phyloP scores from a whole-genome alignment of 768 basidiomycete species.

The Asterophora parasitica region DNA sequence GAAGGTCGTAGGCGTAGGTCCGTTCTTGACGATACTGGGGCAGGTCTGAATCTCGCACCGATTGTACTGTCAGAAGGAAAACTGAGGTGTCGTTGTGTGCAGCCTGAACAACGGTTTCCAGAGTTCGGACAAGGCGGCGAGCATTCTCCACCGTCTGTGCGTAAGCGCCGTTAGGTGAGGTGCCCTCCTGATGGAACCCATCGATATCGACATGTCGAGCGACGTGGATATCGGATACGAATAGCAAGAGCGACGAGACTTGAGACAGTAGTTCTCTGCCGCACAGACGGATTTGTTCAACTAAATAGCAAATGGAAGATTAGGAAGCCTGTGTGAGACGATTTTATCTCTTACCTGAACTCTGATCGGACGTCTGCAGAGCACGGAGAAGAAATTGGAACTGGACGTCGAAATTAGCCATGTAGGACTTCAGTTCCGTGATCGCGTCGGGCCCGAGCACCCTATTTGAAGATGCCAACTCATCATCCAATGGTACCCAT shows the following conservation, averaged over 20 bases:
- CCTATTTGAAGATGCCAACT: constrained; percentile 42
- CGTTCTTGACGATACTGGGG: constrained; percentile 27
- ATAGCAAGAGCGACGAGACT: constrained; percentile 53
- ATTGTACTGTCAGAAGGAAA: constrained; percentile 57
- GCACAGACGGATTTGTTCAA: constrained; percentile 35
- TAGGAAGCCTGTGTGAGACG: background rate
- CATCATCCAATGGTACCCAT: constrained; percentile 57
- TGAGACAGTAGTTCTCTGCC: constrained; percentile 51
- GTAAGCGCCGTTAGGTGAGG: constrained; percentile 48
- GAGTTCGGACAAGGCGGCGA: constrained; percentile 56
- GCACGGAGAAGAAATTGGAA: constrained; percentile 35
- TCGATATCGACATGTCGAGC: constrained; percentile 83
- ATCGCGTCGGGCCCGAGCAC: constrained; percentile 49
- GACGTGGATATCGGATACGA: constrained; percentile 68
- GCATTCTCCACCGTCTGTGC: constrained; percentile 65
- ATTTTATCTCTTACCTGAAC: constrained; percentile 30
- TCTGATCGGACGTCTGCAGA: constrained; percentile 27
- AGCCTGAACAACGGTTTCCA: constrained; percentile 69
- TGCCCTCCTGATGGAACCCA: constrained; percentile 52
- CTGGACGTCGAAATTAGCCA: constrained; percentile 46
- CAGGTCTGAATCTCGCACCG: constrained; percentile 35
- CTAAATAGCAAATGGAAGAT: constrained; percentile 19
- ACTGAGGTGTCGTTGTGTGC: constrained; percentile 67
- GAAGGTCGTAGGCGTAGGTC: constrained; percentile 34
- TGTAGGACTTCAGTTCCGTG: constrained; percentile 44